A percentile compares a stretch with the other conserved stretches of the same genome.
Conservation (phyloP, 1,284 basidiomycete genomes). For the Peniophora sp. region DNA sequence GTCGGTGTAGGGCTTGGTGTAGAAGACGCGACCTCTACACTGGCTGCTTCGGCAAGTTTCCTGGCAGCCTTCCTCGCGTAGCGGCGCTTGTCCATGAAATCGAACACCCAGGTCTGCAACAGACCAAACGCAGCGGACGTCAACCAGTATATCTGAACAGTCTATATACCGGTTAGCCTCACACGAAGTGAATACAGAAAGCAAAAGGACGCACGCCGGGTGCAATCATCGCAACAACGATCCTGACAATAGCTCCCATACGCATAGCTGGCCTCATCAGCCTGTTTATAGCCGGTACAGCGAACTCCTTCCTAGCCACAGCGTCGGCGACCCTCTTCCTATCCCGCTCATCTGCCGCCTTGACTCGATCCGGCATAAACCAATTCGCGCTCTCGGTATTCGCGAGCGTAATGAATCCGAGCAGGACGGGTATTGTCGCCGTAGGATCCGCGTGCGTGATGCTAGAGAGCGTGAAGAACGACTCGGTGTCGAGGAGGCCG, state of each 20-base stretch:
- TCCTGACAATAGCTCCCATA: conserved; percentile 59
- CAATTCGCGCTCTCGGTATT: conserved; percentile 72
- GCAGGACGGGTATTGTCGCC: conserved; percentile 56
- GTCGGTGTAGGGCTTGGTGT: background rate
- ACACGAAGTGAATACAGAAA: background rate
- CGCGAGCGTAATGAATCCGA: conserved; percentile 68
- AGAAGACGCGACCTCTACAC: conserved; percentile 3
- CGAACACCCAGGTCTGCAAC: conserved; percentile 70
- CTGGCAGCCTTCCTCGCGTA: conserved; percentile 9
- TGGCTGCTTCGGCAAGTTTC: background rate
- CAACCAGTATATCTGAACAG: conserved; percentile 78
- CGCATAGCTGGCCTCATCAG: conserved; percentile 58
- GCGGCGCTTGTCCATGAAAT: conserved; percentile 50
- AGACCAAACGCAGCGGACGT: conserved; percentile 78
- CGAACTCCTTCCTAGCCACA: conserved; percentile 26
- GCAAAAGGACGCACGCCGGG: conserved; percentile 60
- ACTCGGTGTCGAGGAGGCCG: conserved; percentile 53
- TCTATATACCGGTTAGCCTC: conserved; percentile 31
- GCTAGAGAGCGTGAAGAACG: conserved; percentile 66
- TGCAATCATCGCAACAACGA: conserved; percentile 68
- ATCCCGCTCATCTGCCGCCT: conserved; percentile 39
- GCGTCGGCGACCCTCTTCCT: conserved; percentile 32
- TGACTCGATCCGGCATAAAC: conserved; percentile 52
- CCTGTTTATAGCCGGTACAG: conserved; percentile 39
- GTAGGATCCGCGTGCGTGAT: conserved; percentile 68